phyloP scores from a whole-genome alignment of 768 basidiomycete genomes.

The Termitomyces sp. region DNA sequence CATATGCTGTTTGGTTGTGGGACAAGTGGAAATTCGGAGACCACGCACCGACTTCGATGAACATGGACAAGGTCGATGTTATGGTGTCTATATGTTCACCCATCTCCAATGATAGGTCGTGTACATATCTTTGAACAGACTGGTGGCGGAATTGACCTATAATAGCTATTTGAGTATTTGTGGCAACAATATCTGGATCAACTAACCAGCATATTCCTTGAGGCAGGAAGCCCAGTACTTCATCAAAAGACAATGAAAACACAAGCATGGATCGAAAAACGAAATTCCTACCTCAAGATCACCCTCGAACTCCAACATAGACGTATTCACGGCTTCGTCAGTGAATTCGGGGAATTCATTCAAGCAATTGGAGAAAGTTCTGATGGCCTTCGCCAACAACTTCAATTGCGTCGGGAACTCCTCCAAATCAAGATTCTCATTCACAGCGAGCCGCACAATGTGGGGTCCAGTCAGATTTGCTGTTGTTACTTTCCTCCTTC shows the following conservation, averaged over 20 bases:
- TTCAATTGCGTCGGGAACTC: slow-evolving; percentile 65
- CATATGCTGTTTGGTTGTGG: not conserved
- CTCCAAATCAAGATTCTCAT: slow-evolving; percentile 59
- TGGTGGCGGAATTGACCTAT: slow-evolving; percentile 70
- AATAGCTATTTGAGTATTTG: not conserved
- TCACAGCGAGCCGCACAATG: slow-evolving; percentile 48
- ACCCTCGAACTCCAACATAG: slow-evolving; percentile 63
- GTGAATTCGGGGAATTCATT: slow-evolving; percentile 80
- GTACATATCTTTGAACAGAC: slow-evolving; percentile 70
- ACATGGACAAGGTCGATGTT: slow-evolving; percentile 63
- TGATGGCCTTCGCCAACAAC: slow-evolving; percentile 59
- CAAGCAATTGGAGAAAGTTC: slow-evolving; percentile 63
- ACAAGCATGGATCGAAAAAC: not conserved
- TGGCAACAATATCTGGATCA: not conserved
- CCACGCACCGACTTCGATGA: slow-evolving; percentile 68
- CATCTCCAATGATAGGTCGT: slow-evolving; percentile 72
- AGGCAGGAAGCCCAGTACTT: slow-evolving; percentile 78
- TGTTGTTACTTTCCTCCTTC: slow-evolving; percentile 25
- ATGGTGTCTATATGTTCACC: slow-evolving; percentile 71
- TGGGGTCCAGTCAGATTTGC: slow-evolving; percentile 41
- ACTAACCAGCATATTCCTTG: slow-evolving; percentile 55
- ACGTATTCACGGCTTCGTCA: slow-evolving; percentile 67
- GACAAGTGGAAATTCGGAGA: not conserved
- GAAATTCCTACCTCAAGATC: slow-evolving; percentile 54
- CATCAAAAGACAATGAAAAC: not conserved